These are phyloP conservation scores for Trametes elegans DNA, from an alignment of 768 basidiomycete genomes.

Conservation along the genomic window DNA sequence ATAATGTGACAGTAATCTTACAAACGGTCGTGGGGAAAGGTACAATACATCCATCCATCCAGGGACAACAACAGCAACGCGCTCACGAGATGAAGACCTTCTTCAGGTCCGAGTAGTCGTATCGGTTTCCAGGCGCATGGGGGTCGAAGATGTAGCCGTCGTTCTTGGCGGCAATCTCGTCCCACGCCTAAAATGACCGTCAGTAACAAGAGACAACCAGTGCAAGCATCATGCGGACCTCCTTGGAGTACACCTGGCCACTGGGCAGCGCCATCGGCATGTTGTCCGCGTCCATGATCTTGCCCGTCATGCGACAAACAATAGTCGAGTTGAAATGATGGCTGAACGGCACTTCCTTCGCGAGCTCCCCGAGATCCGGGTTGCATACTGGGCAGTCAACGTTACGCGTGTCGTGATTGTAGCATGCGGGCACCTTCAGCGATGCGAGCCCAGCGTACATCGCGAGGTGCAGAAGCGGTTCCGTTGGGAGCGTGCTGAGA, in stretches of 20 bases:
- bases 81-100: conserved; percentile 91
- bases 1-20: neutral
- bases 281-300: conserved; percentile 94
- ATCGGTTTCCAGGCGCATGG: conserved; percentile 55
- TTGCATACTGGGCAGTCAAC: conserved; percentile 93
- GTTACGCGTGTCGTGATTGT: conserved; percentile 59
- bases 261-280: conserved; percentile 85
- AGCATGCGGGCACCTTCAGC: conserved; percentile 86
- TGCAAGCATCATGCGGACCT: conserved; percentile 44
- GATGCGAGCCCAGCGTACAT: conserved; percentile 91
- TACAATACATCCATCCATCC: conserved; percentile 9
- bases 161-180: conserved; percentile 83
- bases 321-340: conserved; percentile 96
- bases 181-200: conserved; percentile 57
- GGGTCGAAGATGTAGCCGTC: conserved; percentile 84
- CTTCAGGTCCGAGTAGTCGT: conserved; percentile 61
- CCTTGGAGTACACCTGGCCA: conserved; percentile 90
- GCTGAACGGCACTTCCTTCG: conserved; percentile 83
- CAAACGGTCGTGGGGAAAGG: no score
- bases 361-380: conserved; percentile 68
- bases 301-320: conserved; percentile 86
- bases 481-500: conserved; percentile 83
- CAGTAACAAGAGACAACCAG: conserved; percentile 8
- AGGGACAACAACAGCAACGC: neutral
- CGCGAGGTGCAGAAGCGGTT: conserved; percentile 83